Percentiles rank a stretch among this genome's conserved stretches.
Conservation (phyloP, 164 flowering plant species). For the Kalanchoe fedtschenkoi region DNA sequence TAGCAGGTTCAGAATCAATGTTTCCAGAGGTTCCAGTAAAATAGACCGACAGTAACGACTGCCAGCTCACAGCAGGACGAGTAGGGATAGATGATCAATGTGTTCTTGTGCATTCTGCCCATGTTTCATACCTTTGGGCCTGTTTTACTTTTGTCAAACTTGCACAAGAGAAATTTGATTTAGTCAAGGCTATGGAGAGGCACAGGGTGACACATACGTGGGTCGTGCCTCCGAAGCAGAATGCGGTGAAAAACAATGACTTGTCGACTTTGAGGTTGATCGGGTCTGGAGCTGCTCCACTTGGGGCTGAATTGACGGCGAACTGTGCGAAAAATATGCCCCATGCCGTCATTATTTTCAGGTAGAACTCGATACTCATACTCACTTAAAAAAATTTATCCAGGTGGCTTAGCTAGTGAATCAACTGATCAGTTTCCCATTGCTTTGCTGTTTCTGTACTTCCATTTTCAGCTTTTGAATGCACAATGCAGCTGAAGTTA, state of each 20-base stretch:
- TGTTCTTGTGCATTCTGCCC: conserved; percentile 57
- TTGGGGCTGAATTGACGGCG: conserved; percentile 72
- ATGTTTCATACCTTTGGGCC: conserved; percentile 81
- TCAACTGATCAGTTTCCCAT: too few relatives aligned
- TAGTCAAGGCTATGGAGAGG: conserved; percentile 56
- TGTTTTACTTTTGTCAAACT: conserved; percentile 31
- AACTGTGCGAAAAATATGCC: conserved; percentile 55
- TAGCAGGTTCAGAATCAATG: conserved; percentile 16
- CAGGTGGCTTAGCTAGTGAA: too few relatives aligned
- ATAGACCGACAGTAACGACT: conserved; percentile 36
- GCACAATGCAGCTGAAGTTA: too few relatives aligned
- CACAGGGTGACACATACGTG: conserved; percentile 48
- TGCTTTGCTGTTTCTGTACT: too few relatives aligned
- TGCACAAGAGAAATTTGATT: conserved; percentile 60
- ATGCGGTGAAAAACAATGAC: conserved; percentile 40
- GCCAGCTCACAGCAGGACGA: conserved; percentile 45
- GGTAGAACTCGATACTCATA: too few relatives aligned
- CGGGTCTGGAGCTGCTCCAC: conserved; percentile 78
- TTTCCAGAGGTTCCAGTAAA: conserved; percentile 27
- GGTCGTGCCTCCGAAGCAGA: conserved; percentile 74
- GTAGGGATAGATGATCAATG: conserved; percentile 34
- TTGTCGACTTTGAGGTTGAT: conserved; percentile 51
- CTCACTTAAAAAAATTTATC: too few relatives aligned
- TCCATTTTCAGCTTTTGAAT: too few relatives aligned
- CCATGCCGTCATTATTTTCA: conserved; percentile 30